Evolutionary conservation across 768 basidiomycete species (phyloP), one percentile per base, ranked within the genome.

Genomic region (Pisolithus orientalis): DNA sequence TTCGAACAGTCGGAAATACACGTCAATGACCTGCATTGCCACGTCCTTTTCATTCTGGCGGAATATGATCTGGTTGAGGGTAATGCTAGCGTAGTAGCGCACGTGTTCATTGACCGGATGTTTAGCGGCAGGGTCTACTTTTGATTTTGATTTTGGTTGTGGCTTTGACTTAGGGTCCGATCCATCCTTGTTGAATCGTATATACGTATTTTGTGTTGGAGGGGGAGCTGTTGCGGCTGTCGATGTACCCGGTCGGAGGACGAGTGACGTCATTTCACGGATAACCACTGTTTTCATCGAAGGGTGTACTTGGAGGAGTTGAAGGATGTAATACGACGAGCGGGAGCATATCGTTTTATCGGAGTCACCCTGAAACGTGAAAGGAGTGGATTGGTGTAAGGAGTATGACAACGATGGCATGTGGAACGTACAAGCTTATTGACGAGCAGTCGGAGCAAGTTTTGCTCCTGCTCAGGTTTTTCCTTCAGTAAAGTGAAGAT

Each of bases 391-490:
- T 25, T 11, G 6, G 44, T 28, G 27, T 37, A 40, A 25, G 14
- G 21, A 27, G 37, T 25, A 5, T 13, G 39, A 24, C 17, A 29
- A 32, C 44, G 39, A 47, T 32, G 29, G 8, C 39, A 50, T 47
- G 14, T 49, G 39, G 9, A 29, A 69, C 85, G 47, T 56, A 87
- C 92, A 21, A 99, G 80, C 67, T 98, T 98, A 74, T 98, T 95
- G 32, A 93, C 92, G 7, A 97, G 83, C 5, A 98, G 74, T 28
- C 87, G 82, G 5, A 98, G 80, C 29, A 98, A 72, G 72, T 99
- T 99, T 62, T 97, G 93, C 65, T 98, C 96, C 66, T 99, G 96
- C 66, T 99, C 96, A 0, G 95, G 93, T 60, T 93, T 94, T 53
- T 87, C 87, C 31, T 82, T 80, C 10, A 99, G 80, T 5, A 98